Conservation (phyloP, 352 stramenopile species). For the Globisporangium rhizosaccharum region DNA sequence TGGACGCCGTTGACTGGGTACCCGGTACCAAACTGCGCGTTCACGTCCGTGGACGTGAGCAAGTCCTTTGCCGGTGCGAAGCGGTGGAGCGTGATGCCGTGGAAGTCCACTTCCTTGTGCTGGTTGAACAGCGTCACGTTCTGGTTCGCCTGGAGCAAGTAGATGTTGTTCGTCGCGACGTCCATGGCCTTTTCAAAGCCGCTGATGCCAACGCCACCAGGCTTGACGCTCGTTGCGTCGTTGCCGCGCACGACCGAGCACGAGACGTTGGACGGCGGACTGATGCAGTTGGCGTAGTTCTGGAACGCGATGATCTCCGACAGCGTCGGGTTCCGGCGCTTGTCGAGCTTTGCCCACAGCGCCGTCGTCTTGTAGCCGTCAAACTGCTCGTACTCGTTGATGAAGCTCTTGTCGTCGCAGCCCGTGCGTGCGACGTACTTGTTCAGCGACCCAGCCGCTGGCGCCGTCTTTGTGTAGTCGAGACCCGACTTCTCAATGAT, state of each 20-base stretch:
- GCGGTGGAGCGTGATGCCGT: slow-evolving; percentile 46
- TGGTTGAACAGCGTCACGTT: slow-evolving; percentile 55
- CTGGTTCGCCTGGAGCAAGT: slow-evolving; percentile 47
- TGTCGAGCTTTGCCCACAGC: slow-evolving; percentile 37
- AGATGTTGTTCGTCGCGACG: slow-evolving; percentile 34
- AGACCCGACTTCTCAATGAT: slow-evolving; percentile 48
- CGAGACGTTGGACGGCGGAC: slow-evolving; percentile 40
- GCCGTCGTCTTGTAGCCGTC: slow-evolving; percentile 32
- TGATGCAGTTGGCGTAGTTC: slow-evolving; percentile 48
- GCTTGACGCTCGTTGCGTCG: slow-evolving; percentile 41
- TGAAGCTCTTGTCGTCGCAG: slow-evolving; percentile 47
- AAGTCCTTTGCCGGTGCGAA: slow-evolving; percentile 37
- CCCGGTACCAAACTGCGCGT: slow-evolving; percentile 33
- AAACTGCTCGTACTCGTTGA: slow-evolving; percentile 52
- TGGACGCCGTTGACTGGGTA: slow-evolving; percentile 49
- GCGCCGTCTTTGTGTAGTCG: slow-evolving; percentile 33
- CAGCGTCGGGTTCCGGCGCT: slow-evolving; percentile 42
- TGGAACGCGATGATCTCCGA: slow-evolving; percentile 39
- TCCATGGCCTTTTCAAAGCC: slow-evolving; percentile 43
- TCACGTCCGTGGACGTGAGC: slow-evolving; percentile 18
- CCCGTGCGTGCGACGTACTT: slow-evolving; percentile 41
- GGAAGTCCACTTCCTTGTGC: slow-evolving; percentile 31
- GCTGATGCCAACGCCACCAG: slow-evolving; percentile 37
- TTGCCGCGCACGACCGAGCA: slow-evolving; percentile 48
- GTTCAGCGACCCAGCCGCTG: slow-evolving; percentile 19